Percentiles rank a stretch among this genome's conserved stretches.
phyloP scores from a whole-genome alignment of 148 eudicot species.

The Chenopodium suecicum region DNA sequence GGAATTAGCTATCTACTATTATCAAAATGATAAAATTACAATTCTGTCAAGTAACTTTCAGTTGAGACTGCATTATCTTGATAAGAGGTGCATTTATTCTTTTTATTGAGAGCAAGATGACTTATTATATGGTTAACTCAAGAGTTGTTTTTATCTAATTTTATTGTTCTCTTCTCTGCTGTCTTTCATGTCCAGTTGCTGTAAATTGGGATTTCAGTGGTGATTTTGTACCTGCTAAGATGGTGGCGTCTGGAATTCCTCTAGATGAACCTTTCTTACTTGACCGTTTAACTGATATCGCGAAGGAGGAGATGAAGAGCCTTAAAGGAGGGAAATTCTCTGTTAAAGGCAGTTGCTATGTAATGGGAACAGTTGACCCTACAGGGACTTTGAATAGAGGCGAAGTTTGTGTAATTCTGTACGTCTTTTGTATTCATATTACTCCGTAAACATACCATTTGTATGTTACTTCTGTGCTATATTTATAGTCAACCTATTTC shows the following conservation, averaged over 20 bases:
- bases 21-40: no score
- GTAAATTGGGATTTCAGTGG: slow-evolving; percentile 45
- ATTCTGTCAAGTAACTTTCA: no score
- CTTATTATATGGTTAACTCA: no score
- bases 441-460: no score
- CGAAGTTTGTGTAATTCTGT: slow-evolving; percentile 91
- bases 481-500: no score
- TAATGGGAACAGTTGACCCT: slow-evolving; percentile 95
- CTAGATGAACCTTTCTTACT: slow-evolving; percentile 71
- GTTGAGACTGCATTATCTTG: no score
- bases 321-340: slow-evolving; percentile 70
- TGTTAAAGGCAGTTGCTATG: slow-evolving; percentile 55
- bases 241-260: slow-evolving; percentile 74
- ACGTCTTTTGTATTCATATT: slow-evolving; percentile 7
- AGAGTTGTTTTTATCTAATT: no score
- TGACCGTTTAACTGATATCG: slow-evolving; percentile 40
- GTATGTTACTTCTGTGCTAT: no score
- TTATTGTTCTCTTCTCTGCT: no score
- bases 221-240: slow-evolving; percentile 39
- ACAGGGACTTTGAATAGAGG: slow-evolving; percentile 49
- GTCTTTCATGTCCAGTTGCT: slow-evolving; percentile 47
- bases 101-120: no score
- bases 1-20: no score
- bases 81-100: no score
- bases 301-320: slow-evolving; percentile 44